phyloP scores from a whole-genome alignment of 2,329 filamentous ascomycete genomes.

The Phaeosphaeria sp. region DNA sequence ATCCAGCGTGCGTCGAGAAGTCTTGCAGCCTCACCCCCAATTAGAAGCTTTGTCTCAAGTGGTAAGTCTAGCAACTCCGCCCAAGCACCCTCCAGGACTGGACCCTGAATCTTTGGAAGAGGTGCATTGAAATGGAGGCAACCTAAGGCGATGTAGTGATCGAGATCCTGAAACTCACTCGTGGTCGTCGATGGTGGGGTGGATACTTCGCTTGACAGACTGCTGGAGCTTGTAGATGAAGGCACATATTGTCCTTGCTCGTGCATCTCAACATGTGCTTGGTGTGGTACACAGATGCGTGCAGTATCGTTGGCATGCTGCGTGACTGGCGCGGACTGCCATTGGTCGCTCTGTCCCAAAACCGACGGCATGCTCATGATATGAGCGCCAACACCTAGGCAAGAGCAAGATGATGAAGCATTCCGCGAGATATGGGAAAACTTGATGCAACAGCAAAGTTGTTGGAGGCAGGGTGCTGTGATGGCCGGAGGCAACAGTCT shows the following conservation, averaged over 20 bases:
- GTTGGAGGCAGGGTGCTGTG: not conserved
- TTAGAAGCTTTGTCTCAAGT: constrained; percentile 26
- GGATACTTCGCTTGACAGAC: not conserved
- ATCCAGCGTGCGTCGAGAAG: constrained; percentile 47
- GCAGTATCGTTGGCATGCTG: not conserved
- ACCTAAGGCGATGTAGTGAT: constrained; percentile 45
- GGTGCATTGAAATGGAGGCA: constrained; percentile 34
- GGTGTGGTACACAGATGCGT: not conserved
- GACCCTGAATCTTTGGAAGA: not conserved
- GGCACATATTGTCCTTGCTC: not conserved
- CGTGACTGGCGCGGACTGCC: not conserved
- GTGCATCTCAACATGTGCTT: not conserved
- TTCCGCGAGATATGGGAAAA: not conserved
- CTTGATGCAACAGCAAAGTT: not conserved
- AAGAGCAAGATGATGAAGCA: not conserved
- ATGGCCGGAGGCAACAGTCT: not conserved
- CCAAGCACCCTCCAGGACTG: constrained; percentile 24
- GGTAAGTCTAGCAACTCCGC: constrained; percentile 31
- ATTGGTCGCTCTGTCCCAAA: not conserved
- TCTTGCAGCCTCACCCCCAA: constrained; percentile 32
- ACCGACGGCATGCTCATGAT: not conserved
- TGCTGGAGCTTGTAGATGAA: not conserved
- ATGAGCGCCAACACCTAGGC: not conserved
- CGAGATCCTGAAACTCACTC: constrained; percentile 22
- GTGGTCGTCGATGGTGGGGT: constrained; percentile 3